These are phyloP conservation scores for Arthrinium puccinioides DNA, from an alignment of 2,329 filamentous ascomycete genomes.

Conservation along the genomic window DNA sequence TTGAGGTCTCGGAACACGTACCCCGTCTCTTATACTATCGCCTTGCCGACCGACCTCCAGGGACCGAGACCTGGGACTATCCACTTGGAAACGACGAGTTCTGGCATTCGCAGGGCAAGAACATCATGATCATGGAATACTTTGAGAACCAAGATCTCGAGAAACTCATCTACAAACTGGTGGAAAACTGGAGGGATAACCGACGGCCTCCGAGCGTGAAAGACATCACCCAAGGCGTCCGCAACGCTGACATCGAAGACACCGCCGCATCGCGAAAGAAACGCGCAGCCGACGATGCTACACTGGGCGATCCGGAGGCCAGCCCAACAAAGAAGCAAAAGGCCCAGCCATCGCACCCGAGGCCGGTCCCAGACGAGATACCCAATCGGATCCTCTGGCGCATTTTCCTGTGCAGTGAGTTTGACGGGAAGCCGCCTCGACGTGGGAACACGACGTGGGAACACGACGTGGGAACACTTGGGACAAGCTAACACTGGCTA, in stretches of 20 bases:
- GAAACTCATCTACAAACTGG: not conserved
- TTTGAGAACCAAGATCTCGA: not conserved
- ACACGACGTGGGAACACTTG: too few relatives aligned
- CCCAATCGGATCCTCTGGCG: not conserved
- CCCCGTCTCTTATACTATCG: not conserved
- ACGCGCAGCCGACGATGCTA: too few relatives aligned
- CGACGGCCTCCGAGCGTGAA: too few relatives aligned
- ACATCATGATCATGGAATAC: not conserved
- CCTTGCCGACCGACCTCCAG: not conserved
- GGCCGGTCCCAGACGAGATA: too few relatives aligned
- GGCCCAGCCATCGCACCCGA: too few relatives aligned
- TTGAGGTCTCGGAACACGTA: not conserved
- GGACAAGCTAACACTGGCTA: too few relatives aligned
- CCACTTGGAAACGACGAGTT: not conserved
- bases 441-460: too few relatives aligned
- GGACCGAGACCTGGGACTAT: not conserved
- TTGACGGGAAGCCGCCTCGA: not conserved
- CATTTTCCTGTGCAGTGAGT: not conserved
- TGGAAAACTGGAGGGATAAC: too few relatives aligned
- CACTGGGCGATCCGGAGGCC: too few relatives aligned
- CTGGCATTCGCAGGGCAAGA: not conserved
- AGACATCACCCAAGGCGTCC: not conserved
- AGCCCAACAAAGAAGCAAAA: too few relatives aligned
- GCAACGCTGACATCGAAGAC: too few relatives aligned
- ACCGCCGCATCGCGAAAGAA: too few relatives aligned